These are phyloP conservation scores for Suillus plorans DNA, from an alignment of 768 basidiomycete species.

Conservation along the genomic window DNA sequence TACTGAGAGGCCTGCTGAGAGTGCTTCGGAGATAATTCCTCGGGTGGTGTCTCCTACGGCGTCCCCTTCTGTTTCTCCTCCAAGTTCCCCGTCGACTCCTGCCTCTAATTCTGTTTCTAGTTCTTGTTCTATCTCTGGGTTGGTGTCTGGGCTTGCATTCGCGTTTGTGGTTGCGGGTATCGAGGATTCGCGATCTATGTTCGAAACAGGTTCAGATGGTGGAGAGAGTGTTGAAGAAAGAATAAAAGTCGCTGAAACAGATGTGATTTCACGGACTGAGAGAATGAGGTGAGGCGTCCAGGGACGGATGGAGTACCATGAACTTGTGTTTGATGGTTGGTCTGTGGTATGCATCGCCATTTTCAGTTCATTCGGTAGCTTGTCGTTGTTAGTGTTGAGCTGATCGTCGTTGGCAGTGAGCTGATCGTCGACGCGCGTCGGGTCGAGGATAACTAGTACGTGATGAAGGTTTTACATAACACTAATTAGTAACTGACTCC, in stretches of 20 bases:
- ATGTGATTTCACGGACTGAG: conserved; percentile 76
- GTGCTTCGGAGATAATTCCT: conserved; percentile 60
- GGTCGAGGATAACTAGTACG: background rate
- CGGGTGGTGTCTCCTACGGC: conserved; percentile 34
- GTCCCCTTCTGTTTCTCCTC: conserved; percentile 22
- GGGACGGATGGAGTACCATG: conserved; percentile 76
- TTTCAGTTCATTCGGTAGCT: background rate
- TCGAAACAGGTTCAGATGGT: conserved; percentile 25
- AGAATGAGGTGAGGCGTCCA: conserved; percentile 74
- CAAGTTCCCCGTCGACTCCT: background rate
- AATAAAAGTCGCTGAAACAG: conserved; percentile 74
- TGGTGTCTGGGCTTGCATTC: background rate
- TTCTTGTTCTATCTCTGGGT: background rate
- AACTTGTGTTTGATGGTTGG: conserved; percentile 20
- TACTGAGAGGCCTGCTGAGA: conserved; percentile 65
- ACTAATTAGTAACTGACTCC: background rate
- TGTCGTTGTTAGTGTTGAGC: background rate
- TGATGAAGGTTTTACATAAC: background rate
- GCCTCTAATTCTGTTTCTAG: background rate
- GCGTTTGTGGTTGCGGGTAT: background rate
- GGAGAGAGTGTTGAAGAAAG: conserved; percentile 50
- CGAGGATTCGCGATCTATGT: conserved; percentile 14
- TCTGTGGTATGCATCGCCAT: conserved; percentile 18
- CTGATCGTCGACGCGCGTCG: background rate
- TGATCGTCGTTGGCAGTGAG: background rate